Evolutionary conservation across 495 filamentous ascomycete species (phyloP), one percentile per base, ranked within the genome.

Genomic region (Usnea hakonensis): DNA sequence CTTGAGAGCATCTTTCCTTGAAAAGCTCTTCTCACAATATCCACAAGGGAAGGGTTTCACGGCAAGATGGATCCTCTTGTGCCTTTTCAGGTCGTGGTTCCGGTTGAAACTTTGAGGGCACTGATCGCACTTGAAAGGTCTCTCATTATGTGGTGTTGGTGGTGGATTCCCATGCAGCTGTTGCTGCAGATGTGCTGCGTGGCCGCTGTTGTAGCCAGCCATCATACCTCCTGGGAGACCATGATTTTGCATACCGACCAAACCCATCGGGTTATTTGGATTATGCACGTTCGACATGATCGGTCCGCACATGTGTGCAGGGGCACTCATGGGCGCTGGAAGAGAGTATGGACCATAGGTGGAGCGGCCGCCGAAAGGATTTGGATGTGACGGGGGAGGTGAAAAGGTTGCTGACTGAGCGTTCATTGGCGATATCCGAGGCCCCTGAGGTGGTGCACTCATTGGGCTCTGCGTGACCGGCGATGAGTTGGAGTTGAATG

Each of bases 21-120:
- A 96, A 67, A 98, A 98, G 73, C 90, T 94, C 83, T 97, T 98
- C 37, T 96, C 91, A 69, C 94, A 98, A 67, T 90, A 86, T 14
- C 73, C 81, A 69, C 94, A 98, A 0, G 94, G 92, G 72, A 91
- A 97, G 0, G 94, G 94, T 78, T 98, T 98, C 54, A 97, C 89
- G 0, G 91, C 89, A 54, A 97, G 75, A 74, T 98, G 94, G 60
- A 98, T 98, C 60, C 91, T 78, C 73, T 95, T 95, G 68, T 98
- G 94, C 50, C 94, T 83, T 73, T 98, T 98, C 58, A 98, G 76
- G 70, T 98, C 95, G 69, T 98, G 95, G 60, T 98, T 98, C 8
- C 94, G 81, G 71, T 96, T 98, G 80, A 98, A 98, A 58, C 89
- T 89, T 69, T 95, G 90, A 1, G 89, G 85, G 68, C 95, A 98